Conservation (phyloP, 495 filamentous ascomycete species). For the Daldinia concentrica region DNA sequence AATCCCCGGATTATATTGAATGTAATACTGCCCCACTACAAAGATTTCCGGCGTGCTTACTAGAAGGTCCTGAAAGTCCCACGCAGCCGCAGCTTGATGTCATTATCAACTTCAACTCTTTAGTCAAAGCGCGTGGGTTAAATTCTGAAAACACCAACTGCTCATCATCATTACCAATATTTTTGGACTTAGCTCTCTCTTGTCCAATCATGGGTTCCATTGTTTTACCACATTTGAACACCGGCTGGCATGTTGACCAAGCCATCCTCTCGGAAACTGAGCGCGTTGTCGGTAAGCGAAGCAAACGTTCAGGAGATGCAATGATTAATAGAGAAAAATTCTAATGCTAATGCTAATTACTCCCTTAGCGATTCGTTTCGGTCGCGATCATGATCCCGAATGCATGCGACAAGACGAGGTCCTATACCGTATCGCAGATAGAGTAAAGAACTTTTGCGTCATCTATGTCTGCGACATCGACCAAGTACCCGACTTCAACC, state of each 20-base stretch:
- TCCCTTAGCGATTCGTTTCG: slow-evolving; percentile 77
- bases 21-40: not conserved
- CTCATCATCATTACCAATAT: not conserved
- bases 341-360: slow-evolving; percentile 17
- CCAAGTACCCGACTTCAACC: slow-evolving; percentile 91
- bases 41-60: not conserved
- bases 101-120: not conserved
- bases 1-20: not conserved
- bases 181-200: not conserved
- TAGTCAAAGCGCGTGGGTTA: no score
- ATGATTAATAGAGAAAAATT: not conserved
- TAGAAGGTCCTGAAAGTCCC: not conserved
- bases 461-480: slow-evolving; percentile 98
- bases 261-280: slow-evolving; percentile 93
- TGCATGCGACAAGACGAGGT: slow-evolving; percentile 96
- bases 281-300: slow-evolving; percentile 73
- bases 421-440: slow-evolving; percentile 87
- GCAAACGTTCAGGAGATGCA: not conserved
- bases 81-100: slow-evolving; percentile 10
- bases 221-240: slow-evolving; percentile 89
- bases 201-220: slow-evolving; percentile 64
- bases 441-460: slow-evolving; percentile 89
- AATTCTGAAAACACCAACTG: not conserved
- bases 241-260: slow-evolving; percentile 97
- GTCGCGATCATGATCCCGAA: slow-evolving; percentile 60